Percentiles rank a stretch among this genome's conserved stretches.
Conservation (phyloP, 495 filamentous ascomycete genomes). For the Aspergillus ellipticus region DNA sequence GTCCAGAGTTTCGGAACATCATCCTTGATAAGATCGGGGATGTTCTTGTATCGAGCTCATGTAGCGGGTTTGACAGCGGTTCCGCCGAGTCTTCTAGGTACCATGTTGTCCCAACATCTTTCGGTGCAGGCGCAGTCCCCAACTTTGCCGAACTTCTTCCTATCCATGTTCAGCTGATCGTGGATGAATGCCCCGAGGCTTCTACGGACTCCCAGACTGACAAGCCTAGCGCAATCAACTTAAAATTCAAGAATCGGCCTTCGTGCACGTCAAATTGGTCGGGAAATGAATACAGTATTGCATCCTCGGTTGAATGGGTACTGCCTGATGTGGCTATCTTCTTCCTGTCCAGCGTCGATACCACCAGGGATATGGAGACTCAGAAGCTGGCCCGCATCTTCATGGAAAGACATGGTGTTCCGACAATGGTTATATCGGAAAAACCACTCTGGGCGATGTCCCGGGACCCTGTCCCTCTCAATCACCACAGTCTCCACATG, state of each 20-base stretch:
- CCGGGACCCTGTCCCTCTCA: conserved; percentile 43
- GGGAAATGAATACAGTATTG: conserved; percentile 44
- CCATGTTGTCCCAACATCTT: conserved; percentile 72
- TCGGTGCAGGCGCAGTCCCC: conserved; percentile 53
- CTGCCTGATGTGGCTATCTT: conserved; percentile 70
- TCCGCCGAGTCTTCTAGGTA: conserved; percentile 58
- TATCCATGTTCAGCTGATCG: conserved; percentile 70
- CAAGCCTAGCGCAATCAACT: conserved; percentile 43
- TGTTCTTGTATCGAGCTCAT: conserved; percentile 53
- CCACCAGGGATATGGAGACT: conserved; percentile 42
- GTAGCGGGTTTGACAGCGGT: conserved; percentile 36
- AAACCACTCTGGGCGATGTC: conserved; percentile 48
- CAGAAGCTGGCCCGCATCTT: conserved; percentile 55
- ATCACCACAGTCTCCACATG: conserved; percentile 59
- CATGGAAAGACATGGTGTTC: conserved; percentile 61
- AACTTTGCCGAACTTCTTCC: conserved; percentile 68
- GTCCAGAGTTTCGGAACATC: conserved; percentile 56
- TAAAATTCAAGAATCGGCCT: conserved; percentile 57
- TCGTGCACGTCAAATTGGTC: conserved; percentile 44
- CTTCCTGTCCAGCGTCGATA: conserved; percentile 58
- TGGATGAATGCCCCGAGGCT: conserved; percentile 66
- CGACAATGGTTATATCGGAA: conserved; percentile 65
- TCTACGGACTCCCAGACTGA: conserved; percentile 37
- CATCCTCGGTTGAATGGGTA: conserved; percentile 52
- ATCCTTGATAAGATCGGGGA: conserved; percentile 74